Conservation (phyloP, 2,329 filamentous ascomycete genomes). For the Xylariaceae sp. region DNA sequence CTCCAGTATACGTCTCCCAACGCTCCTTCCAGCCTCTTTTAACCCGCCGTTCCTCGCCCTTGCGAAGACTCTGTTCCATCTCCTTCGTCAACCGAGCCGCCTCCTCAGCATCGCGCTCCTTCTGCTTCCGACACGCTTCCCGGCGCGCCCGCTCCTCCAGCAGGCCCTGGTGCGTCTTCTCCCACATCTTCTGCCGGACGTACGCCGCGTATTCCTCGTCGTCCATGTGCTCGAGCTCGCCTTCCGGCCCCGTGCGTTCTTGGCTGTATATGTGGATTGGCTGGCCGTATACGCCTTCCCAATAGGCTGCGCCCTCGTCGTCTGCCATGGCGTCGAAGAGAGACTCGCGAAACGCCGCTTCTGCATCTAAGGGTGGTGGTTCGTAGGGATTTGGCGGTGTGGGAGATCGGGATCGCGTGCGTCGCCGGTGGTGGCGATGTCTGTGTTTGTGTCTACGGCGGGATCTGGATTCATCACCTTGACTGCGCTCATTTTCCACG, state of each 20-base stretch:
- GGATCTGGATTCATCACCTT: constrained; percentile 13
- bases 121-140: constrained; percentile 52
- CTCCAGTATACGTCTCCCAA: constrained; percentile 61
- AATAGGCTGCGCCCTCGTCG: constrained; percentile 91
- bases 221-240: constrained; percentile 74
- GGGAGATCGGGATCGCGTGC: constrained; percentile 38
- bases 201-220: constrained; percentile 89
- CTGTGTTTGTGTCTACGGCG: constrained; percentile 25
- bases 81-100: constrained; percentile 50
- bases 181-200: constrained; percentile 90
- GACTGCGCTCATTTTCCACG: background rate
- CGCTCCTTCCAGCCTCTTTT: constrained; percentile 51
- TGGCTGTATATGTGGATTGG: constrained; percentile 77
- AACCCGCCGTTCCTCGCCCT: constrained; percentile 60
- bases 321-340: constrained; percentile 96
- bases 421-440: constrained; percentile 32
- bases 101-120: constrained; percentile 36
- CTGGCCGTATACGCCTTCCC: constrained; percentile 95
- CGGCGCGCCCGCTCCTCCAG: constrained; percentile 68
- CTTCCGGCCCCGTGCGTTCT: constrained; percentile 42
- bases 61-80: constrained; percentile 64
- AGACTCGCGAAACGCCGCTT: constrained; percentile 82
- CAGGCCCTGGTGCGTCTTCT: constrained; percentile 82
- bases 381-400: constrained; percentile 47
- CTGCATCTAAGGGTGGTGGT: constrained; percentile 54